A percentile compares a stretch with the other conserved stretches of the same genome.
Conservation (phyloP, 371 early-diverging fungal species). For the Catenaria anguillulae region DNA sequence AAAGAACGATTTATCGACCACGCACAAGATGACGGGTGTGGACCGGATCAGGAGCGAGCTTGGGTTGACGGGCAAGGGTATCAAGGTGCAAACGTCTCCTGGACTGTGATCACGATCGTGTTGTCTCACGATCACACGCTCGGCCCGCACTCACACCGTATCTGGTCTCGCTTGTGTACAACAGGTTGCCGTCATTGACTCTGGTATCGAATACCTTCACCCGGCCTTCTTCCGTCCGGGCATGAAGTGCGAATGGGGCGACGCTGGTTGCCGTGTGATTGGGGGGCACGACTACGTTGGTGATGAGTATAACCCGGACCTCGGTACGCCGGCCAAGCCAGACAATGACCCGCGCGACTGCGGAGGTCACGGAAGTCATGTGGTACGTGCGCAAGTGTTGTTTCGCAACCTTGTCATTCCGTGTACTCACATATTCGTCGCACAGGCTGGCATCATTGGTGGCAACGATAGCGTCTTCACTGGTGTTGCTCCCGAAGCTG, state of each 20-base stretch:
- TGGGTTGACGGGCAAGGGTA: slow-evolving; percentile 38
- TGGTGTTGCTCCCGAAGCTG: slow-evolving; percentile 23
- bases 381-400: neutral
- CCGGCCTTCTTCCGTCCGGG: neutral
- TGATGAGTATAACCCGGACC: neutral
- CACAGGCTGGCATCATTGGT: slow-evolving; percentile 24
- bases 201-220: slow-evolving; percentile 32
- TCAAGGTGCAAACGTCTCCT: too few relatives aligned
- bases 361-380: slow-evolving; percentile 30
- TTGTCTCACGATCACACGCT: too few relatives aligned
- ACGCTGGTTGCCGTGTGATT: slow-evolving; percentile 30
- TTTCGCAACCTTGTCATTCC: too few relatives aligned
- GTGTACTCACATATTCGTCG: too few relatives aligned
- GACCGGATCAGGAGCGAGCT: slow-evolving; percentile 26
- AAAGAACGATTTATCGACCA: neutral
- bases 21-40: slow-evolving; percentile 46
- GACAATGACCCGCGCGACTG: slow-evolving; percentile 18
- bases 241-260: slow-evolving; percentile 20
- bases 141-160: too few relatives aligned
- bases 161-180: too few relatives aligned
- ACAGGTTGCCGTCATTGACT: slow-evolving; percentile 54
- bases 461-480: slow-evolving; percentile 13
- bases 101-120: too few relatives aligned
- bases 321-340: slow-evolving; percentile 9
- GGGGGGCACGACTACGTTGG: slow-evolving; percentile 13